Evolutionary conservation across 2,329 filamentous ascomycete genomes (phyloP).

Genomic region (Cordyceps tenuipes): DNA sequence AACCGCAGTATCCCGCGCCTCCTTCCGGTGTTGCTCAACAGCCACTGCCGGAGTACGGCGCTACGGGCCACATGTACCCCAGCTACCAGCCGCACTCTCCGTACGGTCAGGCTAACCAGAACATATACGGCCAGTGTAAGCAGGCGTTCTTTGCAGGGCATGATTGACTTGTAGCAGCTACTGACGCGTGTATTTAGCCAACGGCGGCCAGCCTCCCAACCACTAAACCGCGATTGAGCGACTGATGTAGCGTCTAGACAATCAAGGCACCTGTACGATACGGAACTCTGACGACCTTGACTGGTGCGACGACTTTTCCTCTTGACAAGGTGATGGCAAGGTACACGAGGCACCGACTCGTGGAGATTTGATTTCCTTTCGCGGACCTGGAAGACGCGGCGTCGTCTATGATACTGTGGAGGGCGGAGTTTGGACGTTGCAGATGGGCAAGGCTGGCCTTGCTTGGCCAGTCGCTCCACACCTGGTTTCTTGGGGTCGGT

Average conservation of each 20-base stretch:
- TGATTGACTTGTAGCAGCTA: background rate
- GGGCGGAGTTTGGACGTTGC: conserved; percentile 7
- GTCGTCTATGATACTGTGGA: conserved; percentile 5
- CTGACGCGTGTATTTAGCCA: conserved; percentile 10
- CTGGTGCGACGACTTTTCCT: background rate
- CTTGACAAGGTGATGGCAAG: background rate
- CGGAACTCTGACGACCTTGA: background rate
- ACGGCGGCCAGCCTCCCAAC: conserved; percentile 8
- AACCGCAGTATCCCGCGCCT: conserved; percentile 51
- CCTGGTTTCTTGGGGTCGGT: background rate
- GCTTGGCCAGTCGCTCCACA: background rate
- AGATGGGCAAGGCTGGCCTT: background rate
- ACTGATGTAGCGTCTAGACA: background rate
- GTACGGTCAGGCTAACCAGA: conserved; percentile 41
- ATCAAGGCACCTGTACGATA: background rate
- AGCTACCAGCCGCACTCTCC: conserved; percentile 43
- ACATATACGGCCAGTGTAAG: conserved; percentile 45
- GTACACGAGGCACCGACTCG: background rate
- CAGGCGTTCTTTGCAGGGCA: background rate
- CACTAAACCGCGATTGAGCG: background rate
- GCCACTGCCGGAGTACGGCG: conserved; percentile 40
- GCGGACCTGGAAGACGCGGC: conserved; percentile 6
- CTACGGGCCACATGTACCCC: conserved; percentile 37
- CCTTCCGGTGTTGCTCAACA: conserved; percentile 38
- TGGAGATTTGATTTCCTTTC: background rate